Evolutionary conservation across 2,329 filamentous ascomycete species (phyloP), one percentile per base, ranked within the genome.

Genomic region (Aureobasidium sp.): DNA sequence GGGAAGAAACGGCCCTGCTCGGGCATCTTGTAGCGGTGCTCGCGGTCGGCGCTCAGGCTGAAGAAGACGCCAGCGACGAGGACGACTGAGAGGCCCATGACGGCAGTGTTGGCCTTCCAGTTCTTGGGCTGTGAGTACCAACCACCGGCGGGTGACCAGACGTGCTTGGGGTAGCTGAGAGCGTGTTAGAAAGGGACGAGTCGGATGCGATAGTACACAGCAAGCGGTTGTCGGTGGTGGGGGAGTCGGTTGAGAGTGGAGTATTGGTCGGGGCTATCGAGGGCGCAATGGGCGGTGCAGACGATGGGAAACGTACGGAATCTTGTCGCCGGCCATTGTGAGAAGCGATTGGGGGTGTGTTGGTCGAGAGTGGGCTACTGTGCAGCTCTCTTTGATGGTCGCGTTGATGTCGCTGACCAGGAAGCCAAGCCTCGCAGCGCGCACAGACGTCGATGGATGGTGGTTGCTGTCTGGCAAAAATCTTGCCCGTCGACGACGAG

Each of bases 101-200:
- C 81, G 61, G 87, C 82, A 5, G 94, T 99, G 81, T 99, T 99
- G 71, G 80, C 79, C 76, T 89, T 94, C 94, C 94, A 99, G 83
- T 99, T 99, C 68, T 84, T 82, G 60, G 94, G 94, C 76, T 96
- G 93, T 61, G 88, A 80, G 78, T 99, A 99, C 94, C 94, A 99
- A 78, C 94, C 94, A 83, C 94, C 94, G 67, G 93, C 83, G 65
- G 94, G 94, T 73, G 94, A 97, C 94, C 94, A 99, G 83, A 99
- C 91, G 83, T 99, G 93, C 83, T 96, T 97, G 76, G 91, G 92
- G 79, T 96, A 96, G 73, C 91, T 96, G 71, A 51, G 61, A 71
- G 66, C 55, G 27, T 45, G 63, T 63, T 20, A 57, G 52, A 36
- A 8, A 2, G 1, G 3, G 41, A 34, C 34, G 15, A 20, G 39